phyloP scores from a whole-genome alignment of 2,329 filamentous ascomycete species.

The Colletotrichum sp. region DNA sequence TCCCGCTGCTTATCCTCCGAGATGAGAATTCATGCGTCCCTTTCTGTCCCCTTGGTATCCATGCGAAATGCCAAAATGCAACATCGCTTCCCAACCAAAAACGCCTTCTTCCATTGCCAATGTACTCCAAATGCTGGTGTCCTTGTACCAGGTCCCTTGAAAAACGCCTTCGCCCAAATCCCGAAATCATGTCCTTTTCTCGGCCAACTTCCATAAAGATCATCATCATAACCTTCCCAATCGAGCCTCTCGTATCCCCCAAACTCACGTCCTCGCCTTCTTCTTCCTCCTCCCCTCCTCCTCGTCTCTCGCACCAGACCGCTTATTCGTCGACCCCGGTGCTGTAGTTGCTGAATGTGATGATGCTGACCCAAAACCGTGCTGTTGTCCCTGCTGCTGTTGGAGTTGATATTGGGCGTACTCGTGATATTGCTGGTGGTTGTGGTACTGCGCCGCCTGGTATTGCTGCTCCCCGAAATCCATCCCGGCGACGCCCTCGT shows the following conservation, averaged over 20 bases:
- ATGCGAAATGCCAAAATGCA: background rate
- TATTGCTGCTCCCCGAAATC: conserved; percentile 31
- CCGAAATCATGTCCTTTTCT: background rate
- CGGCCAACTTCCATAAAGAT: background rate
- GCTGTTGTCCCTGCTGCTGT: background rate
- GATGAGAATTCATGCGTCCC: background rate
- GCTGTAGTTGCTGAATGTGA: background rate
- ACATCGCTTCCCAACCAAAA: background rate
- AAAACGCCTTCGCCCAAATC: conserved; percentile 10
- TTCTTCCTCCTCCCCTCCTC: background rate
- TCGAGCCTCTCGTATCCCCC: background rate
- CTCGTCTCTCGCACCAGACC: background rate
- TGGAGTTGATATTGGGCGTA: background rate
- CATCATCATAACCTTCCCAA: background rate
- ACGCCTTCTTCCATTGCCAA: background rate
- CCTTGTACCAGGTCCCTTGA: background rate
- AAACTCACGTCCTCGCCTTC: conserved; percentile 9
- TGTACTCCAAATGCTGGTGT: background rate
- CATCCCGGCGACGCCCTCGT: conserved; percentile 47
- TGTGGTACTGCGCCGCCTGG: background rate
- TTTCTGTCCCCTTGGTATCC: background rate
- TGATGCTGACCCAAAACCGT: background rate
- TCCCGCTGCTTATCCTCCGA: background rate
- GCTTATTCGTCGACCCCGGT: background rate
- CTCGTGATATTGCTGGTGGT: background rate